Base-by-base conservation (phyloP, 768 basidiomycete genomes). In the Amanita inopinata region DNA sequence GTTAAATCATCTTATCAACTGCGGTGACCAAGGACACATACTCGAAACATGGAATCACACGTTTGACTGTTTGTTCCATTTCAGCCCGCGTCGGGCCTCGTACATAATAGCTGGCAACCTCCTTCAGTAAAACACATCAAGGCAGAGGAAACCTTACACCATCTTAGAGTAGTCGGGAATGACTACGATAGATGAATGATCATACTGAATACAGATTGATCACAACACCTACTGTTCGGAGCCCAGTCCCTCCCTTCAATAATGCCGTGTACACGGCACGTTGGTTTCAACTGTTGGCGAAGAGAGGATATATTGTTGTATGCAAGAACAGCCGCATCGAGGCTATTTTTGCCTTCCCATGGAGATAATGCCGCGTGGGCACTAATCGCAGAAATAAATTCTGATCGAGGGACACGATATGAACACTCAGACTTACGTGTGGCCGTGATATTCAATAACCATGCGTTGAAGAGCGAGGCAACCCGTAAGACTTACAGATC, bases 301-400 rank as follows among this genome's bases (percentile, higher is more conserved):
- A 92, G 67, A 5, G 78, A 76, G 0, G 84, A 78, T 19, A 92
- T 78, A 40, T 79, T 83, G 37, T 73, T 82, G 55, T 92, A 91
- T 3, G 83, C 82, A 2, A 88, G 67, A 3, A 90, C 82, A n/a
- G 86, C 87, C 0, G 90, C 90, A 54, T 93, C 89, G 9, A 90
- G 60, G 1, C 88, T 80, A 48, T 91, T 90, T 46, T 67, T 70
- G 1, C 86, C 88, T 57, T 89, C 83, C 87, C 88, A 90, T 17
- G 87, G 88, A 15, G 80, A 81, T 19, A 83, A 63, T 1, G 78
- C 78, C 3, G 84, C 85, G 54, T 87, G 86, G 2, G 86, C 83
- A 8, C 83, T 87, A 43, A 1, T 37, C 19, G 7, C 27, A n/a
- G 19, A 7, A 5, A 18, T 43, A 15, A 43, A 12, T 4, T 38